These are phyloP conservation scores for Sclerotinia borealis DNA, from an alignment of 2,329 filamentous ascomycete genomes.

Conservation along the genomic window DNA sequence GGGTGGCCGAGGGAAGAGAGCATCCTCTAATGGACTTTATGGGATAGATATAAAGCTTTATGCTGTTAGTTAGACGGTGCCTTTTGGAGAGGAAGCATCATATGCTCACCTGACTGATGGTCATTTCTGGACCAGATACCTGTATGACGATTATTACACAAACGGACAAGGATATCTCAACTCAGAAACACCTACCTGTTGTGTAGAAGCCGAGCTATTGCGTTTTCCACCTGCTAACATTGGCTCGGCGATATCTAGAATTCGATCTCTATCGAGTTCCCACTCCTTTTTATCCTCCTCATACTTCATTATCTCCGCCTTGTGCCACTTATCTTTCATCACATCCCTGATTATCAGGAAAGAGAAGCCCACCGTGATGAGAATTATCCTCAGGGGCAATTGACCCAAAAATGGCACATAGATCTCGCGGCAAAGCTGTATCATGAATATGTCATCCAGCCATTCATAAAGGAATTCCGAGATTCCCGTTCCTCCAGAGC, in stretches of 20 bases:
- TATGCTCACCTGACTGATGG: conserved; percentile 2
- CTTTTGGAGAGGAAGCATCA: too few relatives aligned
- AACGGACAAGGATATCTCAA: background rate
- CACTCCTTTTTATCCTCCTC: too few relatives aligned
- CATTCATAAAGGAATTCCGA: background rate
- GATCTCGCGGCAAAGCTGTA: background rate
- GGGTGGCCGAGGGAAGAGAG: conserved; percentile 43
- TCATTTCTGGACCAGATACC: background rate
- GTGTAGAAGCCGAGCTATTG: background rate
- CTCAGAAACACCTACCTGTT: background rate
- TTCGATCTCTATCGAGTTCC: too few relatives aligned
- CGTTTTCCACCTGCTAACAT: too few relatives aligned
- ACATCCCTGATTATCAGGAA: background rate
- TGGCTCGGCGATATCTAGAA: too few relatives aligned
- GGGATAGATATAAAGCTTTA: conserved; percentile 63
- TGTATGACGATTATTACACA: background rate
- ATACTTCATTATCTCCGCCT: too few relatives aligned
- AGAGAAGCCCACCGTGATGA: background rate
- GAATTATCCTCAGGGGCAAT: background rate
- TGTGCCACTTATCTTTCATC: background rate
- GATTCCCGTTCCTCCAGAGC: background rate
- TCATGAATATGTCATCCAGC: background rate
- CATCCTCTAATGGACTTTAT: conserved; percentile 67
- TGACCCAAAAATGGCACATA: background rate
- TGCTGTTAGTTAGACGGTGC: background rate